These are phyloP conservation scores for Pseudonitzschia pungens DNA, from an alignment of 108 stramenopile species.

Conservation along the genomic window DNA sequence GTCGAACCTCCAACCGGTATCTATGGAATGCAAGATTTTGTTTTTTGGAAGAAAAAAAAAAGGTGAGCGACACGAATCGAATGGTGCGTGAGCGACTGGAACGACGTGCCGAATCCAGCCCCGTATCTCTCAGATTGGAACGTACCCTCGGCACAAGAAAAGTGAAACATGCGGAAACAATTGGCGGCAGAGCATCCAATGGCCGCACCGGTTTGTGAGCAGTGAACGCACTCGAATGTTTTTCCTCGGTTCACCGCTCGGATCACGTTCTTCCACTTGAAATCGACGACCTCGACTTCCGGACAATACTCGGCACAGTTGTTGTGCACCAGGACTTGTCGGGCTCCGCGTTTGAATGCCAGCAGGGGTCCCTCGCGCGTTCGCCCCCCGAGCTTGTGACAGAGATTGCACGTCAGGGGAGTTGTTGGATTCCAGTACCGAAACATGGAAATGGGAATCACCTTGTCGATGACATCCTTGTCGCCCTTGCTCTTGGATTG, in stretches of 20 bases:
- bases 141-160: conserved; percentile 43
- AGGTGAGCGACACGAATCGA: background rate
- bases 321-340: conserved; percentile 54
- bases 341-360: conserved; percentile 51
- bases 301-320: conserved; percentile 56
- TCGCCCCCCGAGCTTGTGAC: conserved; percentile 38
- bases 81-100: background rate
- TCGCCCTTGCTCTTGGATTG: conserved; percentile 14
- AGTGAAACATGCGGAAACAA: conserved; percentile 49
- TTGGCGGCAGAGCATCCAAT: conserved; percentile 46
- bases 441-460: conserved; percentile 49
- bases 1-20: conserved; percentile 66
- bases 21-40: conserved; percentile 1
- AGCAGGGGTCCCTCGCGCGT: conserved; percentile 48
- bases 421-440: conserved; percentile 41
- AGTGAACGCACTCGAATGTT: conserved; percentile 33
- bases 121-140: background rate
- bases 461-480: conserved; percentile 31
- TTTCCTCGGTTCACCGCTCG: conserved; percentile 50
- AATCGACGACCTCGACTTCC: conserved; percentile 54
- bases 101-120: background rate
- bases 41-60: background rate
- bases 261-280: conserved; percentile 55
- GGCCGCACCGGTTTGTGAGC: conserved; percentile 46
- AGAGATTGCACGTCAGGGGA: conserved; percentile 41